These are phyloP conservation scores for Aspergillus neoniger DNA, from an alignment of 2,329 filamentous ascomycete species.

Conservation along the genomic window DNA sequence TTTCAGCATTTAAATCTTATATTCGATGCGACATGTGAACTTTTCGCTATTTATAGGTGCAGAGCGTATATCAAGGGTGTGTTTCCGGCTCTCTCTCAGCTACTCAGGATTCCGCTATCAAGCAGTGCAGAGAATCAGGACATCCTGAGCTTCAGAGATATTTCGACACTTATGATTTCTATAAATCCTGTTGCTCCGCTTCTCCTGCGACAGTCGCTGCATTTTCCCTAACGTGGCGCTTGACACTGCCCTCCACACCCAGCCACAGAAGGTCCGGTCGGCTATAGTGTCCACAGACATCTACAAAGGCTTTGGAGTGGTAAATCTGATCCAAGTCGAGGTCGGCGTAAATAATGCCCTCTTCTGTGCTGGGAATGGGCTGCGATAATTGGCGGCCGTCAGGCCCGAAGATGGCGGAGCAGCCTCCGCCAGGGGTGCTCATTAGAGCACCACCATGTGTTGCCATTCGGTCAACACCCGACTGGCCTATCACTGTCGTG, in stretches of 20 bases:
- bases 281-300: constrained; percentile 10
- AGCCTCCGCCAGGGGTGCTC: constrained; percentile 45
- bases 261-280: constrained; percentile 15
- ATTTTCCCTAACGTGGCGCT: not conserved
- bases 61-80: too few species aligned
- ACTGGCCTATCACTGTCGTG: constrained; percentile 50
- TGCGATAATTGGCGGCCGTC: constrained; percentile 52
- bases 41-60: too few species aligned
- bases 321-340: constrained; percentile 48
- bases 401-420: constrained; percentile 52
- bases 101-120: too few species aligned
- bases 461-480: constrained; percentile 48
- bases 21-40: too few species aligned
- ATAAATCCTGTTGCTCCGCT: not conserved
- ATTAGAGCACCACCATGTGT: constrained; percentile 46
- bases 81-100: too few species aligned
- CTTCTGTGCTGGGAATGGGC: constrained; percentile 38
- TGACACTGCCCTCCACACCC: not conserved
- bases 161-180: too few species aligned
- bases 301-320: constrained; percentile 24
- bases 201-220: not conserved
- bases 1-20: too few species aligned
- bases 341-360: constrained; percentile 54
- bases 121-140: too few species aligned
- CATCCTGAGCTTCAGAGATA: too few species aligned